Evolutionary conservation across 129 eudicot genomes (phyloP).

Genomic region (Flaveria brownii): DNA sequence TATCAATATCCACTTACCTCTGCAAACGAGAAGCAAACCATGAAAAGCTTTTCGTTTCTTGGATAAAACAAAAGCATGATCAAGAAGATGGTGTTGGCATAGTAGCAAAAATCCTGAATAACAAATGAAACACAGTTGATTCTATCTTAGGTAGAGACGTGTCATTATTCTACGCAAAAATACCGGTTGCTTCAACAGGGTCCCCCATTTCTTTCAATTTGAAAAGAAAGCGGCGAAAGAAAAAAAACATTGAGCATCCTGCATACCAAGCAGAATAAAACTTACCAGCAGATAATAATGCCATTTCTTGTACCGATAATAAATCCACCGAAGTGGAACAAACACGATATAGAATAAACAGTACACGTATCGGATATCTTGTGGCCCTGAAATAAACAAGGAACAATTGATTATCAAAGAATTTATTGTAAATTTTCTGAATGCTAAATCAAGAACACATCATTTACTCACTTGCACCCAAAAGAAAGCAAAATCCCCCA

Average conservation of each 20-base stretch:
- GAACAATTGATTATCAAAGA: background rate
- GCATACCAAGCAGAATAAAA: background rate
- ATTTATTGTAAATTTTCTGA: background rate
- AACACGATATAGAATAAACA: constrained; percentile 80
- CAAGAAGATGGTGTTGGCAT: constrained; percentile 55
- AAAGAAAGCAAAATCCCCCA: constrained; percentile 93
- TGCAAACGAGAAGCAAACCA: constrained; percentile 98
- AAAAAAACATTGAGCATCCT: no score
- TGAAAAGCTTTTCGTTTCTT: constrained; percentile 86
- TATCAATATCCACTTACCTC: constrained; percentile 60
- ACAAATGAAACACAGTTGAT: constrained; percentile 5
- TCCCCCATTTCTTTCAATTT: no score
- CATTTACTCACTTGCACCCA: constrained; percentile 93
- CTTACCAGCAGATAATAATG: constrained; percentile 94
- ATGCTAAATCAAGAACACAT: constrained; percentile 7
- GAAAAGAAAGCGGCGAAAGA: no score
- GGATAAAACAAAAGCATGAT: constrained; percentile 86
- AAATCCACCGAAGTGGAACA: constrained; percentile 94
- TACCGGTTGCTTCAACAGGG: no score
- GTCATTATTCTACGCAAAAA: background rate
- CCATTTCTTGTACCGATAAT: constrained; percentile 95
- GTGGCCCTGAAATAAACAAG: constrained; percentile 69
- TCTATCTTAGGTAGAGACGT: background rate
- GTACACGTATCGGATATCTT: constrained; percentile 88
- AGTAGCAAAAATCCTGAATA: constrained; percentile 72